These are phyloP conservation scores for Adansonia grandidieri DNA, from an alignment of 441 rosid genomes.

Conservation along the genomic window DNA sequence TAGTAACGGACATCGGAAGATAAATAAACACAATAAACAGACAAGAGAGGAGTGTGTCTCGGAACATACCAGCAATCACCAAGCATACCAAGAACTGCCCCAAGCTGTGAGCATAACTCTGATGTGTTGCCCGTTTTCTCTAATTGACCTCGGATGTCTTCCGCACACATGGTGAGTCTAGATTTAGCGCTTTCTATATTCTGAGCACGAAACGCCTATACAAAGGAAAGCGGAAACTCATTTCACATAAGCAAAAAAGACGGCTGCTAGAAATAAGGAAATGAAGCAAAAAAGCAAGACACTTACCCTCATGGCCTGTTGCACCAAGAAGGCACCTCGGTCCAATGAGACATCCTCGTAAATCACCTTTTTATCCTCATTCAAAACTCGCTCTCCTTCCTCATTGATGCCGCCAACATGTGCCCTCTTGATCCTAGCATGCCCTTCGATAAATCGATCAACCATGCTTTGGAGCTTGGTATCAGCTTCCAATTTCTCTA, in stretches of 20 bases:
- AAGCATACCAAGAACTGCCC: slow-evolving; percentile 98
- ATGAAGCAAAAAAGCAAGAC: slow-evolving; percentile 7
- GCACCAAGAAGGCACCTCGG: slow-evolving; percentile 96
- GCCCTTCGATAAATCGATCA: slow-evolving; percentile 91
- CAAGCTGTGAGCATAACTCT: slow-evolving; percentile 95
- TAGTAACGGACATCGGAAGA: background rate
- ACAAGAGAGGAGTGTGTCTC: slow-evolving; percentile 21
- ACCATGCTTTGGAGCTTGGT: slow-evolving; percentile 72
- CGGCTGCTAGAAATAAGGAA: background rate
- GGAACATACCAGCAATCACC: slow-evolving; percentile 91
- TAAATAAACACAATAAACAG: background rate
- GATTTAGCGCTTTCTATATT: slow-evolving; percentile 95
- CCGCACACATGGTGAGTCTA: slow-evolving; percentile 80
- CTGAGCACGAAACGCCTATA: slow-evolving; percentile 80
- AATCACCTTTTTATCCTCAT: slow-evolving; percentile 60
- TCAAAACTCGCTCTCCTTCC: slow-evolving; percentile 49
- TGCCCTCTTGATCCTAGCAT: slow-evolving; percentile 93
- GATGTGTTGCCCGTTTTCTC: slow-evolving; percentile 70
- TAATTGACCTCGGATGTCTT: slow-evolving; percentile 79
- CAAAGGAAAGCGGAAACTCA: slow-evolving; percentile 25
- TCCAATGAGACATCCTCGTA: slow-evolving; percentile 96
- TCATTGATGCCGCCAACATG: slow-evolving; percentile 41
- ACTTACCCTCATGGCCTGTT: slow-evolving; percentile 98
- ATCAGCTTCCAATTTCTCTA: slow-evolving; percentile 79
- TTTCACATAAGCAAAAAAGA: slow-evolving; percentile 8